Conservation (phyloP, 1,139 yeast species). For the Candida dubliniensis region DNA sequence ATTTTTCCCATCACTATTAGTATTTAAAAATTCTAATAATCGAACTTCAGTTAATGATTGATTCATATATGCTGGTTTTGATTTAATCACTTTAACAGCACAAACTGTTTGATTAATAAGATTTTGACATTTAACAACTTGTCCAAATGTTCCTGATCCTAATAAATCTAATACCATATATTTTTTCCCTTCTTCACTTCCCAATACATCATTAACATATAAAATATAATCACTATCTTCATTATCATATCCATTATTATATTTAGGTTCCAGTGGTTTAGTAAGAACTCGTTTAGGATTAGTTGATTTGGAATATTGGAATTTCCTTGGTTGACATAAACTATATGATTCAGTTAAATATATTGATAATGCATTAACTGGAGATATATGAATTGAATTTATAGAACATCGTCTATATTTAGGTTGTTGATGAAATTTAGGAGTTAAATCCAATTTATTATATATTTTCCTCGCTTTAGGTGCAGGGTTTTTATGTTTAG, state of each 20-base stretch:
- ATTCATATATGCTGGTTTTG: constrained; percentile 87
- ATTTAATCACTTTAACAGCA: constrained; percentile 93
- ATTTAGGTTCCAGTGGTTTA: constrained; percentile 83
- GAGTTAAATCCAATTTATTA: constrained; percentile 56
- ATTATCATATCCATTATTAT: constrained; percentile 85
- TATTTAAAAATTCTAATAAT: constrained; percentile 77
- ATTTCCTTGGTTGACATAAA: constrained; percentile 79
- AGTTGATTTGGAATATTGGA: constrained; percentile 78
- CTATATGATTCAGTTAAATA: constrained; percentile 78
- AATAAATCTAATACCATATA: constrained; percentile 85
- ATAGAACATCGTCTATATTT: constrained; percentile 80
- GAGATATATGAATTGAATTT: constrained; percentile 80
- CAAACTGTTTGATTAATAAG: constrained; percentile 83
- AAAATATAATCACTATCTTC: constrained; percentile 87
- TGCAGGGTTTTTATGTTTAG: constrained; percentile 31
- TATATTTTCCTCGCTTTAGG: constrained; percentile 41
- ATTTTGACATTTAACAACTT: constrained; percentile 96
- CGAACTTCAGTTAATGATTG: constrained; percentile 92
- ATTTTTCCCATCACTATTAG: constrained; percentile 71
- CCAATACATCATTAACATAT: constrained; percentile 91
- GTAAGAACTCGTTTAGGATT: constrained; percentile 92
- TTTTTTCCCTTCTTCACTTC: constrained; percentile 82
- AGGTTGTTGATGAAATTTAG: constrained; percentile 64
- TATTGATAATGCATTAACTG: constrained; percentile 77
- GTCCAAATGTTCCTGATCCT: constrained; percentile 98